Evolutionary conservation across 1,139 yeast species (phyloP), one percentile per base, ranked within the genome.

Genomic region (Magnusiomyces tetraspermus): DNA sequence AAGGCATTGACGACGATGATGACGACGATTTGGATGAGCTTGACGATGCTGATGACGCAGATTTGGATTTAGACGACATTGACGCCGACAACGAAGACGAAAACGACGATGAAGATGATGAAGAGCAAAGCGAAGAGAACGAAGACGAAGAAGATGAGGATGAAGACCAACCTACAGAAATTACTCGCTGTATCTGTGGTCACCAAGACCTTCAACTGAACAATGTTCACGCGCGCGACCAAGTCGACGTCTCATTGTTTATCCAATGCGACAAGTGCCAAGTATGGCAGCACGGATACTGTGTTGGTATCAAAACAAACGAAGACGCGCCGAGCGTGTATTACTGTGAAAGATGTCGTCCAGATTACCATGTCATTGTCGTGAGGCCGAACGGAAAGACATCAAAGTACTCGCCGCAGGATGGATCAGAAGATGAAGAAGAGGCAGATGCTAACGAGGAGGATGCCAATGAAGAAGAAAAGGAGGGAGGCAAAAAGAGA

Each of bases 281-380:
- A 26, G 96, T 84, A 11, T 92, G 97, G 98, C 97, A 92, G 69
- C 98, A 92, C 67, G 97, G 97, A 2, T 89, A 76, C 69, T 92
- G 98, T 71, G 97, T 92, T 43, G 95, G 96, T 0, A 77, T 87
- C 55, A 75, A 74, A 57, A 78, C 78, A 50, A 85, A 82, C 59
- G 83, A 80, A 36, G 84, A 79, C 55, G 88, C 88, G 0, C 96
- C 96, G 1, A 96, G 89, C 55, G 85, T 85, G 66, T 90, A 90
- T 68, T 87, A 88, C 85, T 90, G 97, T 73, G 98, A 92, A 65
- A 69, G 73, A 61, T 92, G 97, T 71, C 80, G 83, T 59, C 96
- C 96, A 0, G 90, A 85, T 46, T 71, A 84, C 44, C 97, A 90
- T 66, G 70, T 78, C 26, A 69, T 80, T 60, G 76, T 65, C 59